A percentile compares a stretch with the other conserved stretches of the same genome.
Conservation (phyloP, 2,329 filamentous ascomycete species). For the Aspergillus texensis region DNA sequence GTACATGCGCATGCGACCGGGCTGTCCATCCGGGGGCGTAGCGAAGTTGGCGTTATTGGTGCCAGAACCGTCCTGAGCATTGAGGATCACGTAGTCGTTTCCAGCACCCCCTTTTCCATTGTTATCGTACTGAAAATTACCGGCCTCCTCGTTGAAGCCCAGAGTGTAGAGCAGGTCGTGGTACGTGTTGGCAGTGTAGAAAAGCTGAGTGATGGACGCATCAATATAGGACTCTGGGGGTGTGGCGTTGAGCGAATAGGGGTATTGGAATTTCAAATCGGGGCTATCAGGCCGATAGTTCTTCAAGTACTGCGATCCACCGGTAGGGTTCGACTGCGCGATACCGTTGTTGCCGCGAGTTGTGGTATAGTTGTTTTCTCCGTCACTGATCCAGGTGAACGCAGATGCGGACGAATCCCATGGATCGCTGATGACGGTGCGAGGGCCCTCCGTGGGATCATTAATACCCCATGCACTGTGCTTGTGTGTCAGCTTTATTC, state of each 20-base stretch:
- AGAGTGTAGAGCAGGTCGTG: slow-evolving; percentile 20
- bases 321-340: slow-evolving; percentile 17
- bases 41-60: slow-evolving; percentile 21
- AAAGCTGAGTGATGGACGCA: slow-evolving; percentile 20
- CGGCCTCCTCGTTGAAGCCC: slow-evolving; percentile 17
- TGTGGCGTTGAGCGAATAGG: slow-evolving; percentile 10
- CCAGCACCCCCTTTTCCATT: slow-evolving; percentile 12
- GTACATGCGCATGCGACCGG: slow-evolving; percentile 21
- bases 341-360: slow-evolving; percentile 20
- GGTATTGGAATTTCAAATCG: slow-evolving; percentile 13
- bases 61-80: slow-evolving; percentile 20
- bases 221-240: slow-evolving; percentile 16
- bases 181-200: slow-evolving; percentile 23
- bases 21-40: slow-evolving; percentile 18
- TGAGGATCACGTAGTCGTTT: slow-evolving; percentile 20
- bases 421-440: slow-evolving; percentile 13
- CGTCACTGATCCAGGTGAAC: slow-evolving; percentile 20
- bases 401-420: slow-evolving; percentile 15
- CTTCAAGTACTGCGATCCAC: slow-evolving; percentile 9
- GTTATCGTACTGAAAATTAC: slow-evolving; percentile 22
- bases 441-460: slow-evolving; percentile 17
- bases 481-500: neutral
- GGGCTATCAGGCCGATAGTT: slow-evolving; percentile 15
- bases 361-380: slow-evolving; percentile 14
- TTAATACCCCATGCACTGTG: slow-evolving; percentile 18